Base-by-base conservation (phyloP, 306 rosid species). In the Medicago lupulina region DNA sequence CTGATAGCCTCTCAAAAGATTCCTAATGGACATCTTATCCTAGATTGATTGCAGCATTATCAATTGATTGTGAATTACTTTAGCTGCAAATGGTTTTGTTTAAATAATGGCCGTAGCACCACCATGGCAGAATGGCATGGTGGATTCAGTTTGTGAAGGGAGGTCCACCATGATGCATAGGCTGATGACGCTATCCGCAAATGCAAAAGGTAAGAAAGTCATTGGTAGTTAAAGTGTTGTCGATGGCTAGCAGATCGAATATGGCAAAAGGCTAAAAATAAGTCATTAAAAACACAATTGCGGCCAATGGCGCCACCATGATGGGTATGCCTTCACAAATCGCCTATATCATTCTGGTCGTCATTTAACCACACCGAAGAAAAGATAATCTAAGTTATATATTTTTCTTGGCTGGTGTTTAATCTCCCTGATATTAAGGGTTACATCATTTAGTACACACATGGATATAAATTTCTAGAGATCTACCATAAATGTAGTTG, bases 371-470 rank as follows among this genome's bases (percentile, higher is more conserved):
- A 9, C 31, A 18, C 31, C 19, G 1, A 6, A n/a, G 16, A 13
- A 46, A 17, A 15, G 17, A 16, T 2, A 2, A 17, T 43, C 50
- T 13, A 41, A 41, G 46, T 55, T 31, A 13, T 12, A 44, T 13
- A 54, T 31, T 25, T 60, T 44, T 58, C 62, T 57, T 39, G 54
- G 47, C 18, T 40, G 25, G 25, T 57, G 67, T 19, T 23, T 21
- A 21, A 14, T 21, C 9, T 19, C n/a, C n/a, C 4, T 55, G 76
- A 18, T 38, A 58, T 39, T 57, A 19, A 13, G 21, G 40, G 19
- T 38, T 55, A 36, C 39, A 71, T 55, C 36, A 71, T 71, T 15
- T 28, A 14, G 46, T 28, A 47, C 28, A 53, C 39, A 41, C 55
- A 14, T 14, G 39, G 9, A 19, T 40, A n/a, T 50, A 19, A 28